These are phyloP conservation scores for Saccharomycopsis lassenensis DNA, from an alignment of 805 yeast species.

Conservation along the genomic window DNA sequence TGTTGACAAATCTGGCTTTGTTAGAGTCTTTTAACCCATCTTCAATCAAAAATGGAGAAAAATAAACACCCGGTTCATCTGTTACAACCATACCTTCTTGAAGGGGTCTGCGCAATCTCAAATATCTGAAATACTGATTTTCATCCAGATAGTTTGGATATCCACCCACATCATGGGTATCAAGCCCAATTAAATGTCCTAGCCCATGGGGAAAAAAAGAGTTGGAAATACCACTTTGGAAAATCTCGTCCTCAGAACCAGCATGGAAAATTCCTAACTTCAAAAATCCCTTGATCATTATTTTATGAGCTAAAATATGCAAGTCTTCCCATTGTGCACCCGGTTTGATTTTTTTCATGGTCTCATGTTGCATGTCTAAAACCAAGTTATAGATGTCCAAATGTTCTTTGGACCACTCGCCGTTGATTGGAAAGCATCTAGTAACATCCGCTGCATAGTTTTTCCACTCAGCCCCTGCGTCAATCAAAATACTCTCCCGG, in stretches of 20 bases:
- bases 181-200: constrained; percentile 90
- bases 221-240: constrained; percentile 57
- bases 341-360: constrained; percentile 66
- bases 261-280: constrained; percentile 67
- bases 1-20: constrained; percentile 48
- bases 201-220: constrained; percentile 92
- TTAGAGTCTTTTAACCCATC: constrained; percentile 42
- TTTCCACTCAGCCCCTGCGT: constrained; percentile 97
- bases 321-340: constrained; percentile 81
- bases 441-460: constrained; percentile 92
- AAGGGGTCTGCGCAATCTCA: constrained; percentile 70
- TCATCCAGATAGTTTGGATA: constrained; percentile 75
- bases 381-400: constrained; percentile 73
- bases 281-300: constrained; percentile 61
- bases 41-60: constrained; percentile 70
- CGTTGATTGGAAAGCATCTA: constrained; percentile 85
- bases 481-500: constrained; percentile 65
- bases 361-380: constrained; percentile 65
- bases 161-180: constrained; percentile 95
- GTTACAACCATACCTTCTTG: constrained; percentile 78
- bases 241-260: constrained; percentile 51
- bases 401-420: constrained; percentile 84
- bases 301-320: constrained; percentile 69
- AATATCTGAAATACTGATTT: constrained; percentile 61
- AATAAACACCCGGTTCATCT: constrained; percentile 92